Base-by-base conservation (phyloP, 1,139 yeast genomes). In the Blastobotrys malaysiensis region DNA sequence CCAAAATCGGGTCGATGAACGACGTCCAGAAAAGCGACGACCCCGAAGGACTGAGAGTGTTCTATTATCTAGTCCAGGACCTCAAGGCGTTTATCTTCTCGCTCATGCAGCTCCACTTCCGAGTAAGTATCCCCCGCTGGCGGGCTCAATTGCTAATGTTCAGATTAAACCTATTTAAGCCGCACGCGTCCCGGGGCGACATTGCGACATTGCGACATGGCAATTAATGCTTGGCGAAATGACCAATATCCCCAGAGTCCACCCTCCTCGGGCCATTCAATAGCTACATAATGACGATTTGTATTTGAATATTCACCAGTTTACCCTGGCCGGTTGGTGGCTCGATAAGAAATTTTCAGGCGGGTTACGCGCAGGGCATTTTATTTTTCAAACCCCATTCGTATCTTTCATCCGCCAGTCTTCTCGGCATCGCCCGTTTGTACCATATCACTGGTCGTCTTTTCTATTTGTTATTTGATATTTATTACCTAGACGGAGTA, bases 61-160 rank as follows among this genome's bases (percentile, higher is more conserved):
- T 75, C 55, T 76, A 77, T 57, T 77, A 73, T 55, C 65, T 76
- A 39, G 69, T 73, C 0, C 78, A 74, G 53, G 79, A 77, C 59
- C 58, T 77, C 44, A 76, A 76, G 57, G 78, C 78, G 2, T 56
- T 77, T 19, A 64, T 76, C 1, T 76, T 76, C 55, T 75, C 79
- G 1, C 59, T 77, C 22, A 75, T 75, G 19, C 69, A 75, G 0
- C 62, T 77, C 46, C 78, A 77, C 59, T 77, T 74, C 64, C 14
- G 39, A 31, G 39, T 31, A 31, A 31, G 39, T 31, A 5, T 11
- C 7, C 39, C 39, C 11, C 13, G 16, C n/a, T 31, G 3, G 3
- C 31, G 9, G 3, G 9, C 13, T 31, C 39, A 31, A 31, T 13
- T 13, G 39, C 39, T 31, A 31, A 31, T 13, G 3, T 31, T 6